Conservation (phyloP, 345 rosid genomes). For the Populus davidiana region DNA sequence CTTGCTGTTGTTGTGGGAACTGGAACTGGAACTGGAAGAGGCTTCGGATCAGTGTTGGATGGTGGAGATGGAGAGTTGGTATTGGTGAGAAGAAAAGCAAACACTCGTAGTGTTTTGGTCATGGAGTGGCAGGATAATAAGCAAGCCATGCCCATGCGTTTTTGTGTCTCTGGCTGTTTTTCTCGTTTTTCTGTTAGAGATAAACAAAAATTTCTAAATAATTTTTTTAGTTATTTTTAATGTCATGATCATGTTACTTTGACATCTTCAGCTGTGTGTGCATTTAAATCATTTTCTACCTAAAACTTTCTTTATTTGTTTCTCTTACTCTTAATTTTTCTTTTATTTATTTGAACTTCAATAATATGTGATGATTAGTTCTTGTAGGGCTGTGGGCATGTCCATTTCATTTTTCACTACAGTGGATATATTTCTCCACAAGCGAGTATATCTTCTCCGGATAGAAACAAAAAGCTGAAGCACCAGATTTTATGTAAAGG, state of each 20-base stretch:
- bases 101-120: neutral
- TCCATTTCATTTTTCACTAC: neutral
- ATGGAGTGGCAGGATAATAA: slow-evolving; percentile 18
- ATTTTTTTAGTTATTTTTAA: no score
- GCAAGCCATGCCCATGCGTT: slow-evolving; percentile 10
- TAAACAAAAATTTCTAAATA: neutral
- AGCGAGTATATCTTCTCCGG: neutral
- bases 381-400: neutral
- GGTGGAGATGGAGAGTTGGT: slow-evolving; percentile 9
- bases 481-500: neutral
- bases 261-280: neutral
- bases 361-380: neutral
- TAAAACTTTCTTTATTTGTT: neutral
- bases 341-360: neutral
- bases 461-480: neutral
- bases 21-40: neutral
- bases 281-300: neutral
- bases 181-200: neutral
- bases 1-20: neutral
- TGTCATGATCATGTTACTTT: neutral
- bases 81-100: neutral
- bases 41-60: slow-evolving; percentile 3
- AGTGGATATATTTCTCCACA: neutral
- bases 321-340: neutral
- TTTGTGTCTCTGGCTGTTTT: neutral